Conservation (phyloP, 2,329 filamentous ascomycete genomes). For the Penicillium hordei region DNA sequence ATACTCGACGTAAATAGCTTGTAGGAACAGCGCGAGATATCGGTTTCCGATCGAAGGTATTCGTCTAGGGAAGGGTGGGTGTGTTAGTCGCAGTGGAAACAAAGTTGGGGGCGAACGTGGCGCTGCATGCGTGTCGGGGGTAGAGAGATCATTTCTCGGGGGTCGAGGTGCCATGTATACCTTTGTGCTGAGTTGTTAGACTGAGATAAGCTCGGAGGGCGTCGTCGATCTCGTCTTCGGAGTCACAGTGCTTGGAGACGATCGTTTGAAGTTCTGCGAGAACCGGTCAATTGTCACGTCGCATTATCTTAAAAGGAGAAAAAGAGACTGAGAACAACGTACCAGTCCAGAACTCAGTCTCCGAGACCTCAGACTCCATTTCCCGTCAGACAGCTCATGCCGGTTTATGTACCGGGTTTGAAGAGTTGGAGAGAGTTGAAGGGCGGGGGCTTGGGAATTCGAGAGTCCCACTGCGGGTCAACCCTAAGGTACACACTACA, state of each 20-base stretch:
- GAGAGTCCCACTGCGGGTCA: constrained; percentile 23
- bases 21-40: constrained; percentile 76
- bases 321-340: constrained; percentile 30
- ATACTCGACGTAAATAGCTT: constrained; percentile 73
- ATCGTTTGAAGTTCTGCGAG: constrained; percentile 65
- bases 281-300: constrained; percentile 14
- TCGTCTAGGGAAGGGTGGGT: constrained; percentile 52
- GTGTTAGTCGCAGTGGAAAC: constrained; percentile 12
- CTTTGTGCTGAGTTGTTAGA: constrained; percentile 71
- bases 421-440: constrained; percentile 23
- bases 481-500: constrained; percentile 2
- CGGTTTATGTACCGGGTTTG: constrained; percentile 25
- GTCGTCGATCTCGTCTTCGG: constrained; percentile 74
- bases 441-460: constrained; percentile 19
- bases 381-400: constrained; percentile 43
- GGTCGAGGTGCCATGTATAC: constrained; percentile 37
- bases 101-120: not conserved
- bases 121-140: not conserved
- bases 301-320: constrained; percentile 5
- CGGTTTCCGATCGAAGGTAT: constrained; percentile 73
- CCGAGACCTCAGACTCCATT: constrained; percentile 70
- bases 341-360: constrained; percentile 90
- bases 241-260: constrained; percentile 58
- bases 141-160: not conserved
- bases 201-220: constrained; percentile 79